Base-by-base conservation (phyloP, 176 grass and related monocot genomes). In the Avena sativa region DNA sequence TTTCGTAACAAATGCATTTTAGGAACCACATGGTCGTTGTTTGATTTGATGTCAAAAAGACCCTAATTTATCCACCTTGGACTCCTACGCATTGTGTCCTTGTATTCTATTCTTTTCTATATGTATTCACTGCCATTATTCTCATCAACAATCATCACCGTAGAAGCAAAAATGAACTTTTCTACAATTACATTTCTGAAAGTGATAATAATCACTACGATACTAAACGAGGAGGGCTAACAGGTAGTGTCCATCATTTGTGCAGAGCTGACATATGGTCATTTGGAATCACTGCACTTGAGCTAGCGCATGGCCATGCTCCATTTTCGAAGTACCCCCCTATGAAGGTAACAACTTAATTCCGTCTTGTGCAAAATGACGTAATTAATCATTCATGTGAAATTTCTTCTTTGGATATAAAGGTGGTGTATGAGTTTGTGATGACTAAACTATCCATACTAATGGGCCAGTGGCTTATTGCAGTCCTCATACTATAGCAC, bases 261-360 rank as follows among this genome's bases (percentile, higher is more conserved):
- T 47, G 65, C 93, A 99, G 97, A 89, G 97, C 97, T 88, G 97
- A 96, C 26, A 99, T 99, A 85, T 99, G 97, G 97, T 99, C 97
- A 44, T 99, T 99, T 93, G 97, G 97, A 82, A 99, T 99, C 86
- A 99, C 94, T 78, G 94, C 97, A 21, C 92, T 99, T 82, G 97
- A 99, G 90, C 86, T 99, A 74, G 97, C 97, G 14, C 97, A 96
- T 90, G 97, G 97, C 4, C 94, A 99, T 90, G 97, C 97, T 90
- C 97, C 97, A 6, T 99, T 99, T 87, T 99, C 97, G 6, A 99
- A 99, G 89, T 99, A 99, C 66, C 97, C 97, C 55, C 97, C 97
- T 57, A 99, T 99, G 97, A 99, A 99, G 89, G 97, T 96, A 91
- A 75, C 28, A 17, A 26, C 90, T 12, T 83, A 10, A 10, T 89